Conservation (phyloP, 257 asterid species). For the Solanum piurae region DNA sequence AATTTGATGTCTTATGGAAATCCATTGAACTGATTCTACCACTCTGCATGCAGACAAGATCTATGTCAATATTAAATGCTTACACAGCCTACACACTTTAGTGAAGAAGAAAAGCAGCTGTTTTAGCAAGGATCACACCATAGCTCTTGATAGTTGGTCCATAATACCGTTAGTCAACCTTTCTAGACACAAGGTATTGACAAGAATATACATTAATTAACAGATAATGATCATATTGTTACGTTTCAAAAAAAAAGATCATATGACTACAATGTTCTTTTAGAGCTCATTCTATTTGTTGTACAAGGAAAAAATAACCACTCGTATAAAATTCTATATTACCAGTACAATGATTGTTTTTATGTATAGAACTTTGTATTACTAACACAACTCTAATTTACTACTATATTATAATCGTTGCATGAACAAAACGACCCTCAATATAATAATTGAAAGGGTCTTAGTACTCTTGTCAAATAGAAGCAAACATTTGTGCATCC, state of each 20-base stretch:
- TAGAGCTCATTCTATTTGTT: background rate
- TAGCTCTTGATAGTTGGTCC: background rate
- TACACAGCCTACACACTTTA: background rate
- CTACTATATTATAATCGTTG: background rate
- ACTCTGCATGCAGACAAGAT: conserved; percentile 43
- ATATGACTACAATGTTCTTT: background rate
- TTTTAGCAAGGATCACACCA: background rate
- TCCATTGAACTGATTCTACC: conserved; percentile 98
- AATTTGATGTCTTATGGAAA: conserved; percentile 73
- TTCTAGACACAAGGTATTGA: background rate
- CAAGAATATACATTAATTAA: background rate
- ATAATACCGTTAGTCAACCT: background rate
- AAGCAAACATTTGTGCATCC: background rate
- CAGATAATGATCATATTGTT: background rate
- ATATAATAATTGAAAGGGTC: background rate
- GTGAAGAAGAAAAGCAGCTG: background rate
- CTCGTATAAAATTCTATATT: background rate
- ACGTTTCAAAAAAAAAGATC: background rate
- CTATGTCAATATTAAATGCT: conserved; percentile 4
- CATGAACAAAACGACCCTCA: background rate
- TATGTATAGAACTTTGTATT: background rate
- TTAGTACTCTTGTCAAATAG: background rate
- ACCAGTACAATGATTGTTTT: background rate
- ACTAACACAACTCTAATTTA: background rate
- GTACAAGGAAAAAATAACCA: background rate